Evolutionary conservation across 2,329 filamentous ascomycete species (phyloP).

Genomic region (Fusarium sp.): DNA sequence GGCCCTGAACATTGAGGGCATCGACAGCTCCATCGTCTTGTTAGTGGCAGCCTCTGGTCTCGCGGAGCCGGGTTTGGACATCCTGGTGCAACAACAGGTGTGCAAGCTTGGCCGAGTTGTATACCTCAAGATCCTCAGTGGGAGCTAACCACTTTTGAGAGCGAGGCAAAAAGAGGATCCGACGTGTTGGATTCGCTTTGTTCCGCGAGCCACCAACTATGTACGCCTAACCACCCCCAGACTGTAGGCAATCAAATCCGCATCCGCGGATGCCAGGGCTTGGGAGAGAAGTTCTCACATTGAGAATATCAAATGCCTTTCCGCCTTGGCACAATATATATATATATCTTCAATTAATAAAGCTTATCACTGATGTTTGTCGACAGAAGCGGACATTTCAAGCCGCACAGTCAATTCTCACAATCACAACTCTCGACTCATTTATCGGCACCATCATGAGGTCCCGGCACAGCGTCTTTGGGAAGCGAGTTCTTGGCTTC

Average conservation of each 20-base stretch:
- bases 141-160: constrained; percentile 36
- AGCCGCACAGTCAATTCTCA: constrained; percentile 30
- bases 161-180: constrained; percentile 41
- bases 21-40: constrained; percentile 38
- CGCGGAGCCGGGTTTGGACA: constrained; percentile 47
- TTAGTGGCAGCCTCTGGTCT: constrained; percentile 41
- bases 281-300: constrained; percentile 17
- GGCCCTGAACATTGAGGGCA: constrained; percentile 33
- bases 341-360: not conserved
- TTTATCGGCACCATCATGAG: constrained; percentile 36
- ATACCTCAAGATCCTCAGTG: constrained; percentile 38
- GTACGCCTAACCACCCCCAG: constrained; percentile 35
- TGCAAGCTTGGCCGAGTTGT: constrained; percentile 26
- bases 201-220: constrained; percentile 31
- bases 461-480: constrained; percentile 42
- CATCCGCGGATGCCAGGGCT: constrained; percentile 31
- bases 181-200: constrained; percentile 42
- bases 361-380: constrained; percentile 2
- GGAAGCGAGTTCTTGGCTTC: constrained; percentile 45
- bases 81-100: constrained; percentile 29
- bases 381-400: constrained; percentile 19
- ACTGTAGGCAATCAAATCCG: constrained; percentile 38
- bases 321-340: not conserved
- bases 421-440: constrained; percentile 34
- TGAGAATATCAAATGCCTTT: not conserved